These are phyloP conservation scores for Orbilia quercus DNA, from an alignment of 2,329 filamentous ascomycete genomes.

Conservation along the genomic window DNA sequence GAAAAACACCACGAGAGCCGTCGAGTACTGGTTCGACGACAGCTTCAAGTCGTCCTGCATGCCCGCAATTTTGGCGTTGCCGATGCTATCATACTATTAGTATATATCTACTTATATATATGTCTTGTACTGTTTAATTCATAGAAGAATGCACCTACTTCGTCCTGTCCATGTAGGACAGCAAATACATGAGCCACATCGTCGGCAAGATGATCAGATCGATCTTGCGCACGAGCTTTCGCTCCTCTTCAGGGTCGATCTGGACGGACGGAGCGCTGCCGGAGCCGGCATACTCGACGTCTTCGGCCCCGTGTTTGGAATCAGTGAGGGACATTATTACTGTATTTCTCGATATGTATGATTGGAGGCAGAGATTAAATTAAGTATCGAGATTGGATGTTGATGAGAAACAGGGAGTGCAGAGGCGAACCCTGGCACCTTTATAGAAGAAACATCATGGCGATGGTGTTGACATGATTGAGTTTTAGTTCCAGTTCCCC, in stretches of 20 bases:
- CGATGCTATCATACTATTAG: slow-evolving; percentile 62
- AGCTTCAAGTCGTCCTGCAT: slow-evolving; percentile 66
- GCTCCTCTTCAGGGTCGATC: slow-evolving; percentile 57
- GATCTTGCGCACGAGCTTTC: slow-evolving; percentile 60
- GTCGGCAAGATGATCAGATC: slow-evolving; percentile 61
- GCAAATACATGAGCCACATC: slow-evolving; percentile 61
- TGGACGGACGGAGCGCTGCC: slow-evolving; percentile 38
- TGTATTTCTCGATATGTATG: background rate
- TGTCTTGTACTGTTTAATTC: no score
- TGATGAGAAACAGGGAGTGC: slow-evolving; percentile 14
- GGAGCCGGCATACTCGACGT: slow-evolving; percentile 52
- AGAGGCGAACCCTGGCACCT: slow-evolving; percentile 46
- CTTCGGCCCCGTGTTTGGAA: slow-evolving; percentile 37
- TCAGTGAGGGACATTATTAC: slow-evolving; percentile 50
- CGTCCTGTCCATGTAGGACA: slow-evolving; percentile 60
- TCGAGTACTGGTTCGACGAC: slow-evolving; percentile 67
- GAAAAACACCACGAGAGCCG: slow-evolving; percentile 69
- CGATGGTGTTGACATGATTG: slow-evolving; percentile 28
- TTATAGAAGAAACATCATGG: slow-evolving; percentile 47
- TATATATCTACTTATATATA: no score
- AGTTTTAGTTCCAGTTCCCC: slow-evolving; percentile 45
- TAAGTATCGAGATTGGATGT: background rate
- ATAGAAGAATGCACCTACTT: no score
- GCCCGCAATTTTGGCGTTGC: slow-evolving; percentile 68
- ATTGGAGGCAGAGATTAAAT: no score